Conservation (phyloP, 768 basidiomycete species). For the Dacryopinax spathularia region DNA sequence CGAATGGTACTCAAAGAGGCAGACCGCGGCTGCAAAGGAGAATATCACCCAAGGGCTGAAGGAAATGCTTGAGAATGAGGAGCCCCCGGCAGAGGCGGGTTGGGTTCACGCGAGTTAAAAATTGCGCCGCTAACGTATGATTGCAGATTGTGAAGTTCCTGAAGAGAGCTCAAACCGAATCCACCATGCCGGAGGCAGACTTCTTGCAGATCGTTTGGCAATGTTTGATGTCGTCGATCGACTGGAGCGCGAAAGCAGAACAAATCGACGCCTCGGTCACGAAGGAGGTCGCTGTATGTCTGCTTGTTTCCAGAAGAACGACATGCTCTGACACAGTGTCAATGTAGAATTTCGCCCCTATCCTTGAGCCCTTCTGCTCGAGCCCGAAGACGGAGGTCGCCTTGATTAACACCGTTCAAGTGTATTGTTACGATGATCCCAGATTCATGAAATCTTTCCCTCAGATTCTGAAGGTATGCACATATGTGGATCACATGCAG, state of each 20-base stretch:
- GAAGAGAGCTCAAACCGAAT: constrained; percentile 57
- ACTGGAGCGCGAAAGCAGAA: constrained; percentile 80
- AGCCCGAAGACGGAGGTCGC: constrained; percentile 83
- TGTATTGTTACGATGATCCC: constrained; percentile 93
- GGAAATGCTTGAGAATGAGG: constrained; percentile 55
- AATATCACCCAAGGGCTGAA: constrained; percentile 52
- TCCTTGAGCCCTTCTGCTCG: constrained; percentile 82
- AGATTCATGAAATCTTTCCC: constrained; percentile 90
- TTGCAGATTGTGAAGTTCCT: constrained; percentile 60
- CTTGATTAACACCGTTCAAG: constrained; percentile 87
- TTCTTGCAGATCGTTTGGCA: constrained; percentile 84
- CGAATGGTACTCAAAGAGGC: constrained; percentile 91
- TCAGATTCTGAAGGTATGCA: constrained; percentile 73
- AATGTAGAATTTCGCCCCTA: constrained; percentile 59
- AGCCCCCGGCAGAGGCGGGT: constrained; percentile 52
- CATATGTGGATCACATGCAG: background rate
- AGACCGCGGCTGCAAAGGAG: constrained; percentile 70
- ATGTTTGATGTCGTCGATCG: constrained; percentile 72
- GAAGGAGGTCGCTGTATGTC: constrained; percentile 68
- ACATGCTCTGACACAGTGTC: background rate
- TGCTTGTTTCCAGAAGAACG: background rate
- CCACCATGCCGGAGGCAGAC: constrained; percentile 72
- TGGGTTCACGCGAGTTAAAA: constrained; percentile 3
- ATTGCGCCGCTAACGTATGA: background rate
- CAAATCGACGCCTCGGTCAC: constrained; percentile 83